Percentiles rank a stretch among this genome's conserved stretches.
These are phyloP conservation scores for Neurospora intermedia DNA, from an alignment of 495 filamentous ascomycete species.

Conservation along the genomic window DNA sequence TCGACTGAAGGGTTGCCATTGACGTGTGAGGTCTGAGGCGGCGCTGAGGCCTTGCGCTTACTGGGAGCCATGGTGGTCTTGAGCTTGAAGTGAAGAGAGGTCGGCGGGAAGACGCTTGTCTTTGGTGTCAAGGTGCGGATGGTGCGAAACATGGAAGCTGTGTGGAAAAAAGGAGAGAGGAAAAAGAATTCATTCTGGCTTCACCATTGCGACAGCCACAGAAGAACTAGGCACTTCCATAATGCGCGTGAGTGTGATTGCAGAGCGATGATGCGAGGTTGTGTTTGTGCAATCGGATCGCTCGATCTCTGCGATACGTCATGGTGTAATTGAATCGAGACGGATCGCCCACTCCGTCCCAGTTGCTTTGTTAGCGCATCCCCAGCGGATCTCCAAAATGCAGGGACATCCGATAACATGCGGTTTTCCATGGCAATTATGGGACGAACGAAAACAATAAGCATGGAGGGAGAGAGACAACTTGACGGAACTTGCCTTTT, in stretches of 20 bases:
- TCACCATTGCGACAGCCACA: neutral
- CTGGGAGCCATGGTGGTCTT: conserved; percentile 9
- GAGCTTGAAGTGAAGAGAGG: neutral
- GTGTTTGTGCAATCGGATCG: conserved; percentile 4
- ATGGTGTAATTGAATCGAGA: conserved; percentile 12
- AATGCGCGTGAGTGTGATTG: conserved; percentile 2
- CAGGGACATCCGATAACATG: neutral
- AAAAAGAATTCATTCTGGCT: neutral
- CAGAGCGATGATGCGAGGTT: neutral
- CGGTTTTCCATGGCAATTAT: neutral
- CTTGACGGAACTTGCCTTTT: neutral
- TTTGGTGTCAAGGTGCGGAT: neutral
- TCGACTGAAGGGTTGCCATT: neutral
- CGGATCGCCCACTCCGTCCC: conserved; percentile 6
- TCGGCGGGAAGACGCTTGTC: neutral
- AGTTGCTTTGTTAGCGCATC: conserved; percentile 15
- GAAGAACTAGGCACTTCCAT: neutral
- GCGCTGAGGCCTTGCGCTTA: conserved; percentile 14
- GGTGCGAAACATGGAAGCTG: neutral
- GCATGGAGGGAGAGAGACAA: neutral
- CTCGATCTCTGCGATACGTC: conserved; percentile 16
- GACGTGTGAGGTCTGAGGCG: neutral
- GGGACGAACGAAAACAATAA: neutral
- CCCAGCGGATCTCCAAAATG: neutral
- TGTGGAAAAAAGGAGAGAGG: neutral